Evolutionary conservation across 1,284 basidiomycete genomes (phyloP), one percentile per base, ranked within the genome.

Genomic region (Rhodotorula sp.): DNA sequence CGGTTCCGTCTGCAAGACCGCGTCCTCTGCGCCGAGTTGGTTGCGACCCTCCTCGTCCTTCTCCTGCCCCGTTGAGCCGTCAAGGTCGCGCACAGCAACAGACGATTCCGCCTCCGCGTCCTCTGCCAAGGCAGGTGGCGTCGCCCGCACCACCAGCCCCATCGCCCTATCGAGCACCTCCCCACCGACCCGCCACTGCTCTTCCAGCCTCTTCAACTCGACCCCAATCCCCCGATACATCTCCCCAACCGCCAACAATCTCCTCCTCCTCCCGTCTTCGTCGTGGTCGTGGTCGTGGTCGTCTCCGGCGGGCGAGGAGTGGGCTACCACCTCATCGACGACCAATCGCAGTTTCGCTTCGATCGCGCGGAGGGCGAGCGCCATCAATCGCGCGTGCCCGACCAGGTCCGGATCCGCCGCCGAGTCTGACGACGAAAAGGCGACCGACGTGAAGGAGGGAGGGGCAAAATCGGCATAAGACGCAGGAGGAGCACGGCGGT

Each of bases 191-290:
- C 54, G 45, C 62, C 62, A 72, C 47, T 63, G 63, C 10, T 16
- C n/a, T 18, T 43, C 60, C 1, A 74, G 55, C 19, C 26, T 12
- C 4, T 66, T 47, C 12, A 74, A 16, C 6, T 69, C 67, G 1
- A n/a, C 38, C 7, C 52, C 45, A 15, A 74, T 62, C 19, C 59
- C 55, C 34, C 69, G 70, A 38, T 69, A 71, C 38, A 38, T 38
- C 6, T 28, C 49, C 14, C 67, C 26, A 1, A 26, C 58, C 6
- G 66, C 31, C 2, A 8, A 43, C 1, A 43, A 14, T 2, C 38
- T 43, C 38, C 38, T 43, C 38, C 48, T 31, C 26, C 58, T 47
- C 15, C 56, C 34, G 34, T 5, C 34, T 2, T 34, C 34, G 34
- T 34, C 34, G 34, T 34, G 6, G 34, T 34, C 34, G 34, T 34